Base-by-base conservation (phyloP, 1,284 basidiomycete species). In the Ustilago hordei region DNA sequence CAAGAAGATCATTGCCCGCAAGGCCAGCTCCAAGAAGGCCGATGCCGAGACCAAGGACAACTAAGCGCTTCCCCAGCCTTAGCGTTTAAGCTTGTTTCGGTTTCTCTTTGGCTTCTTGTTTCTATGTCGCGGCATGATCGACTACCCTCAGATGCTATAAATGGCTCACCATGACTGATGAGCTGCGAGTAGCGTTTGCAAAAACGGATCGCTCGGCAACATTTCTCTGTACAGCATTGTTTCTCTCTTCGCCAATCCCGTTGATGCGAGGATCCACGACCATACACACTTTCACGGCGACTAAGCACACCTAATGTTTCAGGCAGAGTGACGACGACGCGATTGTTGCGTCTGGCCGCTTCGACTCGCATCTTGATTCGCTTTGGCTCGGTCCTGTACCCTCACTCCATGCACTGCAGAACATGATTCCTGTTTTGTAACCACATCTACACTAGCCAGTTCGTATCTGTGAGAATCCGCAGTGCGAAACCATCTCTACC, bases 1-100 rank as follows among this genome's bases (percentile, higher is more conserved):
- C 67, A 82, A 79, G 74, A 79, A 70, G 59, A 79, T 78, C 72
- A 79, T 84, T 59, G 74, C 80, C 39, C 81, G 82, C 71, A 84
- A 84, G 81, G 62, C 82, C n/a, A 77, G 75, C 61, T 64, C 65
- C 62, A 75, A 82, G 74, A 78, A 71, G 65, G 68, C 61, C 41
- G 70, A 81, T 50, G 69, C 67, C 45, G 63, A 75, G 73, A 61
- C 64, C 68, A 78, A 74, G 72, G 68, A 78, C 68, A 78, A 78
- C 76, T 78, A 72, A 75, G 52, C 59, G 38, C 36, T 17, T 17
- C 17, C 5, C 32, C 4, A 6, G 3, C n/a, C 19, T 45, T 45
- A 19, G 8, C 8, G 7, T 53, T 15, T n/a, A 28, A 36, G 31
- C 2, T 55, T 39, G 32, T 11, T 11, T 41, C 28, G n/a, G 8